These are phyloP conservation scores for Bruguiera parviflora DNA, from an alignment of 345 rosid genomes.

Conservation along the genomic window DNA sequence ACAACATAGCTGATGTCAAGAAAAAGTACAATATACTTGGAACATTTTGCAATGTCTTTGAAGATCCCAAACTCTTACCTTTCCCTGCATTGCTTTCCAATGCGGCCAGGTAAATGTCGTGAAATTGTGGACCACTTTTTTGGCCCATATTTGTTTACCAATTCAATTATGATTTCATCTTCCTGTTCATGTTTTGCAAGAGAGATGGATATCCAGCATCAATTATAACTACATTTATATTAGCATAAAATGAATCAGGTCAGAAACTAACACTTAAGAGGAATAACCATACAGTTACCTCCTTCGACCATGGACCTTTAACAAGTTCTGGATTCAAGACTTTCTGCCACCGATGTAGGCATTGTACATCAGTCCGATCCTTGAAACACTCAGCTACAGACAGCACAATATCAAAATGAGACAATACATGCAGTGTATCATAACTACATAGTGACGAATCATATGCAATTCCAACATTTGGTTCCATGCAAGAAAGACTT, in stretches of 20 bases:
- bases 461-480: neutral
- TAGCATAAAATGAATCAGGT: no score
- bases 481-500: neutral
- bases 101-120: slow-evolving; percentile 91
- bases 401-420: slow-evolving; percentile 29
- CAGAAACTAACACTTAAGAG: neutral
- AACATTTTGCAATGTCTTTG: neutral
- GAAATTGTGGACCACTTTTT: slow-evolving; percentile 99
- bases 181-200: slow-evolving; percentile 50
- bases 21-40: neutral
- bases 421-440: slow-evolving; percentile 7
- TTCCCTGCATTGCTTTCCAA: slow-evolving; percentile 97
- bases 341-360: slow-evolving; percentile 99
- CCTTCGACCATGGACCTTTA: slow-evolving; percentile 99
- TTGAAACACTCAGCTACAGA: slow-evolving; percentile 95
- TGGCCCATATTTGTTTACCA: slow-evolving; percentile 85
- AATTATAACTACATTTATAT: no score
- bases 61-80: slow-evolving; percentile 41
- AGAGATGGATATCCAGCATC: neutral
- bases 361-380: slow-evolving; percentile 98
- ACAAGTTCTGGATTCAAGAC: slow-evolving; percentile 98
- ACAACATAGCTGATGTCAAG: neutral
- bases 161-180: slow-evolving; percentile 74
- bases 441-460: neutral
- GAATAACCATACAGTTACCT: slow-evolving; percentile 47